phyloP scores from a whole-genome alignment of 495 filamentous ascomycete species.

The Podospora comata region DNA sequence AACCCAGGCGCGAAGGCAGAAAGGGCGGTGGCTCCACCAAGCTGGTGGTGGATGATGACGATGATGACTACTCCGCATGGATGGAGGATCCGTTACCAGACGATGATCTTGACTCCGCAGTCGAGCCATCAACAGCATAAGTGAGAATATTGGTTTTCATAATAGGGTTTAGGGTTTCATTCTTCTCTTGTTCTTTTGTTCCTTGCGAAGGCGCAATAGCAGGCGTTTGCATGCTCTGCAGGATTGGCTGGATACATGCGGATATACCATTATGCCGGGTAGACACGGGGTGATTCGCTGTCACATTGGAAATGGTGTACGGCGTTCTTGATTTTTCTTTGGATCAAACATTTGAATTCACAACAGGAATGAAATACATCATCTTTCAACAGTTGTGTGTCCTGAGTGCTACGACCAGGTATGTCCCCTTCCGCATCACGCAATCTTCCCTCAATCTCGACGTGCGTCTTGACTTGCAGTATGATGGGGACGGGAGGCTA shows the following conservation, averaged over 20 bases:
- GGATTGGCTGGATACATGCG: conserved; percentile 14
- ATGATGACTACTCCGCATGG: conserved; percentile 39
- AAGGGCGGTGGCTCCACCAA: not conserved
- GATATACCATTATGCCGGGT: conserved; percentile 3
- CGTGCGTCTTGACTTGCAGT: not conserved
- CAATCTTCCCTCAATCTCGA: not conserved
- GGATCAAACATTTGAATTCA: not conserved
- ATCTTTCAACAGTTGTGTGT: not conserved
- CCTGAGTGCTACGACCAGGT: not conserved
- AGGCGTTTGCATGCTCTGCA: not conserved
- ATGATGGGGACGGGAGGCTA: not conserved
- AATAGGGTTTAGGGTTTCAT: not conserved
- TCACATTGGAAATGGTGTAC: not conserved
- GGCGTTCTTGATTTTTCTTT: not conserved
- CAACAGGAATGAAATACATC: not conserved
- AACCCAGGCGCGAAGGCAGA: not conserved
- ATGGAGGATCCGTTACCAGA: conserved; percentile 27
- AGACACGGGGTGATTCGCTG: not conserved
- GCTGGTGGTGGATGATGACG: conserved; percentile 22
- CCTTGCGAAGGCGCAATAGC: not conserved
- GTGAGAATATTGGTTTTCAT: not conserved
- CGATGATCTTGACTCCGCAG: conserved; percentile 17
- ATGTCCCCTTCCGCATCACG: not conserved
- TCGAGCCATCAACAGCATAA: not conserved
- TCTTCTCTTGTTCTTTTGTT: not conserved